Base-by-base conservation (phyloP, 2,329 filamentous ascomycete species). In the Myotisia sp. region DNA sequence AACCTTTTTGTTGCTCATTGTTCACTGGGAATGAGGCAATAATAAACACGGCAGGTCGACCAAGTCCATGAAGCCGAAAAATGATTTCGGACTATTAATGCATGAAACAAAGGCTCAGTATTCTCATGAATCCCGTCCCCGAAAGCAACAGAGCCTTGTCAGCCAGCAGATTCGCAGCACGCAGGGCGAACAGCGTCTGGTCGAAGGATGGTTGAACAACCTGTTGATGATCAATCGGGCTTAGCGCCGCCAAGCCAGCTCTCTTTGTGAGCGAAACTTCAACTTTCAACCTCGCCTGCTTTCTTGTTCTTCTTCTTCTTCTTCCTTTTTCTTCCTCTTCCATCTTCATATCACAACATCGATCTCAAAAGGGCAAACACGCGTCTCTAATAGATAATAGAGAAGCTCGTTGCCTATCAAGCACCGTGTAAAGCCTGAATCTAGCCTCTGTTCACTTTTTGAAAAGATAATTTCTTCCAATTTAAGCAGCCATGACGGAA, bases 401-500 rank as follows among this genome's bases (percentile, higher is more conserved):
- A n/a, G n/a, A n/a, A n/a, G n/a, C n/a, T n/a, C n/a, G n/a, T n/a
- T n/a, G n/a, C n/a, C n/a, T n/a, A n/a, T n/a, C n/a, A n/a, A n/a
- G n/a, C n/a, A n/a, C n/a, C n/a, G n/a, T n/a, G n/a, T n/a, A n/a
- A n/a, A n/a, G n/a, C n/a, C n/a, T n/a, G n/a, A n/a, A n/a, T n/a
- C n/a, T n/a, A n/a, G n/a, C n/a, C n/a, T n/a, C n/a, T n/a, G n/a
- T n/a, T n/a, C n/a, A n/a, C n/a, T n/a, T n/a, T n/a, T n/a, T n/a
- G n/a, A n/a, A n/a, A n/a, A n/a, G n/a, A n/a, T n/a, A n/a, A 5
- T 23, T 14, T 2, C 20, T 16, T n/a, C 17, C 4, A 14, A 17
- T 14, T 23, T 8, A 13, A 27, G 6, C 14, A 56, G 68, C 32
- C 48, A 90, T 87, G 82, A 74, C 81, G 30, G 83, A 90, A 51